Base-by-base conservation (phyloP, 371 early-diverging fungal genomes). In the Rhizomucor pusillus region DNA sequence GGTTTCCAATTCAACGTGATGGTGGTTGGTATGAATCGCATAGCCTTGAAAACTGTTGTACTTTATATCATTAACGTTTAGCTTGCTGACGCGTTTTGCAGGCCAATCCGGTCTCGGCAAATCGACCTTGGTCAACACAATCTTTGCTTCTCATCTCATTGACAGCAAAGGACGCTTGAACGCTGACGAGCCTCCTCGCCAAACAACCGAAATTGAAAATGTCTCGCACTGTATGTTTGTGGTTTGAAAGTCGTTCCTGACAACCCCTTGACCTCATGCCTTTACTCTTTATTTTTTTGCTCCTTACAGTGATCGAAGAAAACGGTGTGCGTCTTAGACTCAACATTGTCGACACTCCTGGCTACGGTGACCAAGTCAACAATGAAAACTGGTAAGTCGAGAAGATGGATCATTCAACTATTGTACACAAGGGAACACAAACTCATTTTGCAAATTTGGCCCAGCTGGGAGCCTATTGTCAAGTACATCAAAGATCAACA, bases 31-130 rank as follows among this genome's bases (percentile, higher is more conserved):
- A 74, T 52, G 29, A 18, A 44, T 50, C 19, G 20, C 23, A 10
- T 14, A 35, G n/a, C 34, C 16, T 9, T 37, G 22, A 9, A 40
- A 44, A 29, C 37, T 41, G 16, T 11, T 14, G 11, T 3, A 19
- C 18, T 37, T 1, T 34, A 40, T 46, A 33, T 35, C 36, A 18
- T 4, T 24, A n/a, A 36, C 18, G 34, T 51, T 58, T n/a, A n/a
- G 25, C 29, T 7, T 29, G 29, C 29, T 29, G 3, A 29, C 29
- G 29, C 29, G 29, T 5, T 29, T 29, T 9, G n/a, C 61, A 86
- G 93, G 97, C 56, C 94, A 97, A 84, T 89, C 93, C 50, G 99
- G 98, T 34, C 85, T 98, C 54, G 99, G 99, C 59, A 95, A 99
- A 71, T 93, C 98, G 19, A 99, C 99, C 29, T 85, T 99, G 55